A percentile compares a stretch with the other conserved stretches of the same genome.
Conservation (phyloP, 2,329 filamentous ascomycete genomes). For the Spiromastix sp. region DNA sequence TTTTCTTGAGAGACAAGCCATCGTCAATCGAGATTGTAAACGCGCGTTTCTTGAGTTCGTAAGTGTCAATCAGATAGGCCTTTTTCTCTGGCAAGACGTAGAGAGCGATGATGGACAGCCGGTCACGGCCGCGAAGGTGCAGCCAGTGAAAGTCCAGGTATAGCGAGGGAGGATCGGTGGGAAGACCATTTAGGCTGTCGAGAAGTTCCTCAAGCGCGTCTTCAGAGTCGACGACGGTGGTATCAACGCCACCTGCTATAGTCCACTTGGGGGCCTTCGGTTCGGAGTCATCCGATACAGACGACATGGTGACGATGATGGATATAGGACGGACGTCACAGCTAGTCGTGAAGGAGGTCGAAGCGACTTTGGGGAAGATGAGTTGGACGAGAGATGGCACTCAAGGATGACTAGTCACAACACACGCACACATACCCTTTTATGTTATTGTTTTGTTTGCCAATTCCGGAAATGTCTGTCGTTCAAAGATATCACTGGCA, state of each 20-base stretch:
- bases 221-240: constrained; percentile 2
- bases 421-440: too few species aligned
- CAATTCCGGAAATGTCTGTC: too few species aligned
- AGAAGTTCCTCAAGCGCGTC: constrained; percentile 9
- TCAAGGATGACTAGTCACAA: too few species aligned
- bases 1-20: constrained; percentile 21
- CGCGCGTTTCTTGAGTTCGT: constrained; percentile 23
- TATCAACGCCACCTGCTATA: neutral
- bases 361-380: too few species aligned
- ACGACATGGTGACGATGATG: too few species aligned
- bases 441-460: too few species aligned
- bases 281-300: too few species aligned
- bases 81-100: constrained; percentile 20
- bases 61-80: constrained; percentile 38
- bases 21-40: constrained; percentile 28
- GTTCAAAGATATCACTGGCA: too few species aligned
- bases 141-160: constrained; percentile 42
- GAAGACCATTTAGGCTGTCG: constrained; percentile 16
- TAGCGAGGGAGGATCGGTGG: constrained; percentile 24
- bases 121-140: constrained; percentile 33
- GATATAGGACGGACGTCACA: too few species aligned
- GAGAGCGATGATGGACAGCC: constrained; percentile 37
- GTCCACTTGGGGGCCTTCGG: neutral
- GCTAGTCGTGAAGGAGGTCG: too few species aligned
- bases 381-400: too few species aligned